Evolutionary conservation across 176 grass and related monocot genomes (phyloP).

Genomic region (Puya raimondii): DNA sequence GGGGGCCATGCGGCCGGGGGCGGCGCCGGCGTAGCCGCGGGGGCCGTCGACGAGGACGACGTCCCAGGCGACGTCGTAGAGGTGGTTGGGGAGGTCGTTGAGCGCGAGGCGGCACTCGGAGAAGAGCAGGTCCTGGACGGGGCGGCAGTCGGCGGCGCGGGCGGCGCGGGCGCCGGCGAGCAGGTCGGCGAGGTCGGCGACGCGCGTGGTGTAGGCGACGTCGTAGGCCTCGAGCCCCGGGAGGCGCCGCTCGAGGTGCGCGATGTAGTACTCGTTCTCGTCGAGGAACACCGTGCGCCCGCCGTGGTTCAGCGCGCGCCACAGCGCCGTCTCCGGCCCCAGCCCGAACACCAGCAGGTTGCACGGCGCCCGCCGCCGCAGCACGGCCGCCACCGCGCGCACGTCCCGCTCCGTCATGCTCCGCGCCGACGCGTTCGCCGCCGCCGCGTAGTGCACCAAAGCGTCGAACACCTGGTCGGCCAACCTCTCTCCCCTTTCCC

Average conservation of each 20-base stretch:
- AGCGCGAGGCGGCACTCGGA: constrained; percentile 91
- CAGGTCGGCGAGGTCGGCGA: constrained; percentile 67
- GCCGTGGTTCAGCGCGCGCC: constrained; percentile 92
- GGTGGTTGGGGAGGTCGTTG: constrained; percentile 87
- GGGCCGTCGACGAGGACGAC: constrained; percentile 94
- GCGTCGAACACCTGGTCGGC: constrained; percentile 59
- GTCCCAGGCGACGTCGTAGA: constrained; percentile 86
- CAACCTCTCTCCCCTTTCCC: constrained; percentile 25
- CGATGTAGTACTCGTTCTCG: constrained; percentile 99
- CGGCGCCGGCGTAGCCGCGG: constrained; percentile 54
- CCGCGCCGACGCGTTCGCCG: constrained; percentile 39
- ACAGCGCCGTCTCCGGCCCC: constrained; percentile 74
- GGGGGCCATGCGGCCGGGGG: constrained; percentile 79
- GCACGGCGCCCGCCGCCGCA: constrained; percentile 48
- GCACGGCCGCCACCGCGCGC: constrained; percentile 55
- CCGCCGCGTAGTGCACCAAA: constrained; percentile 59
- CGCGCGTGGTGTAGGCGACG: constrained; percentile 74
- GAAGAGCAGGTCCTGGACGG: constrained; percentile 90
- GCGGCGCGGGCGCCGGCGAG: constrained; percentile 39
- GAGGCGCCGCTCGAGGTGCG: constrained; percentile 63
- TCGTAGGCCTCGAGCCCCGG: constrained; percentile 90
- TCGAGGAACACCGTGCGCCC: constrained; percentile 87
- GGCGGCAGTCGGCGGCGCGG: constrained; percentile 53
- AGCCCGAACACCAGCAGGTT: constrained; percentile 90
- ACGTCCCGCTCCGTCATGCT: constrained; percentile 61